Conservation (phyloP, 257 asterid species). For the Coffea eugenioides region DNA sequence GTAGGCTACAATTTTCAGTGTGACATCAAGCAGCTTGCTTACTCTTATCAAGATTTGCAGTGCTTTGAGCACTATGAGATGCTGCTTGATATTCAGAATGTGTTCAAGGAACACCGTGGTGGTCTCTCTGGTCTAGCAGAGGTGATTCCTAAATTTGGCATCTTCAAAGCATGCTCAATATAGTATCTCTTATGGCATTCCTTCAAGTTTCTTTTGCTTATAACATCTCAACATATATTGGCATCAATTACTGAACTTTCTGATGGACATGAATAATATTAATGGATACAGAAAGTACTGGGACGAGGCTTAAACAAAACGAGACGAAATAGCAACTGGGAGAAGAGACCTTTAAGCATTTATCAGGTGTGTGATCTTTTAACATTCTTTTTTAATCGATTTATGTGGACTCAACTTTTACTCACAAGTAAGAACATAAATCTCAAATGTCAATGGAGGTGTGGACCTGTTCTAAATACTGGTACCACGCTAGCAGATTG, state of each 20-base stretch:
- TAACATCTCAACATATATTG: not conserved
- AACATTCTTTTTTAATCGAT: not conserved
- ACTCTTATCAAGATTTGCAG: slow-evolving; percentile 66
- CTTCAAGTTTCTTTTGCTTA: not conserved
- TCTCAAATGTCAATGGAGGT: not conserved
- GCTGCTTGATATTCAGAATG: slow-evolving; percentile 92
- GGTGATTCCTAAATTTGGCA: slow-evolving; percentile 39
- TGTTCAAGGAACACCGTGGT: slow-evolving; percentile 74
- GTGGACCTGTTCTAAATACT: not conserved
- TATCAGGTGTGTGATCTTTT: slow-evolving; percentile 53
- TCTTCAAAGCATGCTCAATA: not conserved
- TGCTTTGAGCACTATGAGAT: slow-evolving; percentile 82
- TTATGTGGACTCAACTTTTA: not conserved
- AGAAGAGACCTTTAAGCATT: slow-evolving; percentile 77
- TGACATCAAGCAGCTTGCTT: slow-evolving; percentile 70
- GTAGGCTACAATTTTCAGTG: slow-evolving; percentile 92
- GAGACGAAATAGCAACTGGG: slow-evolving; percentile 96
- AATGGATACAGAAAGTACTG: slow-evolving; percentile 64
- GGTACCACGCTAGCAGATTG: not conserved
- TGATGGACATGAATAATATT: not conserved
- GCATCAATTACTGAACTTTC: not conserved
- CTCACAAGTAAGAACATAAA: not conserved
- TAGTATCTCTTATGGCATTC: not conserved
- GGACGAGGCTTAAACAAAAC: slow-evolving; percentile 86
- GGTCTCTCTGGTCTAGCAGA: slow-evolving; percentile 90